phyloP scores from a whole-genome alignment of 179 eudicot species.

The Pouteria campechiana region DNA sequence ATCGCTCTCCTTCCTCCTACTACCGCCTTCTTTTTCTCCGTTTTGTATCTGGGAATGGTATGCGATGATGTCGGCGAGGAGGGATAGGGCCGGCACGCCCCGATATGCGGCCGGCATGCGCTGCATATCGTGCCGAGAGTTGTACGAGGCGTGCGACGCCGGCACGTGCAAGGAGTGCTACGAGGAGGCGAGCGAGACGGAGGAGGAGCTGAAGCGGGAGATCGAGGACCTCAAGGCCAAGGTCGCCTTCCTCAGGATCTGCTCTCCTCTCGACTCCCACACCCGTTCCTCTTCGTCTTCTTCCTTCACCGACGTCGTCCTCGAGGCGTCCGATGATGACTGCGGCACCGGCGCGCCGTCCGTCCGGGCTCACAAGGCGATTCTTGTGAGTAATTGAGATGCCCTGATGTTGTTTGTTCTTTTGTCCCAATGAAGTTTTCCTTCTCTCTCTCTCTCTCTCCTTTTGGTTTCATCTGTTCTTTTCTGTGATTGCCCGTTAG shows the following conservation, averaged over 20 bases:
- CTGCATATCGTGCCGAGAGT: slow-evolving; percentile 67
- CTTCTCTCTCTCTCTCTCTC: too few relatives aligned
- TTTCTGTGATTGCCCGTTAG: too few relatives aligned
- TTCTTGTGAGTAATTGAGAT: slow-evolving; percentile 34
- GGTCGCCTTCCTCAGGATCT: slow-evolving; percentile 38
- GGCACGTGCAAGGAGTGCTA: slow-evolving; percentile 90
- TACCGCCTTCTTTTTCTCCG: too few relatives aligned
- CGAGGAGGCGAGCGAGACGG: slow-evolving; percentile 83
- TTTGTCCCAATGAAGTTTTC: slow-evolving; percentile 11
- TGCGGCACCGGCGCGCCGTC: slow-evolving; percentile 14
- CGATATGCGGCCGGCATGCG: too few relatives aligned
- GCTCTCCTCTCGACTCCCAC: slow-evolving; percentile 14
- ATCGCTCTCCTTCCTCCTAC: too few relatives aligned
- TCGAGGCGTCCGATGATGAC: slow-evolving; percentile 41
- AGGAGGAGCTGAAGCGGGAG: slow-evolving; percentile 67
- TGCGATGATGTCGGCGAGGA: slow-evolving; percentile 5
- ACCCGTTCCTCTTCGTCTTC: slow-evolving; percentile 4
- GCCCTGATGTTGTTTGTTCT: slow-evolving; percentile 14
- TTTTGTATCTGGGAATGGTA: too few relatives aligned
- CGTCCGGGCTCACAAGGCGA: slow-evolving; percentile 57
- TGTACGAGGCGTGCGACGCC: slow-evolving; percentile 30
- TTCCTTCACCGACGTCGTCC: slow-evolving; percentile 56
- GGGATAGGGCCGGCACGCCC: too few relatives aligned
- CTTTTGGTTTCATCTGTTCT: too few relatives aligned
- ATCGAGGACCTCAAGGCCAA: slow-evolving; percentile 67